These are phyloP conservation scores for Vitis hybrid DNA, from an alignment of 177 flowering plant species.

Conservation along the genomic window DNA sequence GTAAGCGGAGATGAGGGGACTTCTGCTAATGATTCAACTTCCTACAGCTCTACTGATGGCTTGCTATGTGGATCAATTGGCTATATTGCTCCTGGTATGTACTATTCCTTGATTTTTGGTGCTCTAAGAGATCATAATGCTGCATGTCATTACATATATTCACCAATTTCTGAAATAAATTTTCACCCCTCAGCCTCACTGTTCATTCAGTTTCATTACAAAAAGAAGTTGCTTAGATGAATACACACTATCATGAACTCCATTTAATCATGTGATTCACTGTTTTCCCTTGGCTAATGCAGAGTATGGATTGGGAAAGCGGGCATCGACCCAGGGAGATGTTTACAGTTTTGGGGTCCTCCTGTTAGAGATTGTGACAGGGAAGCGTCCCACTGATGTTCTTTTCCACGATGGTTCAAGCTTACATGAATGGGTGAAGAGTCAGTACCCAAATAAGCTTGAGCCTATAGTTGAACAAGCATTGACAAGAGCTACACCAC, in stretches of 20 bases:
- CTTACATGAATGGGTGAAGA: conserved; percentile 74
- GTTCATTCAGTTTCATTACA: neutral
- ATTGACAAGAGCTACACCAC: conserved; percentile 19
- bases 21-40: conserved; percentile 30
- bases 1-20: conserved; percentile 33
- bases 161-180: too few species aligned
- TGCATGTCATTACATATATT: too few species aligned
- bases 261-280: neutral
- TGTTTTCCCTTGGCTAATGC: conserved; percentile 17
- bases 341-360: conserved; percentile 88
- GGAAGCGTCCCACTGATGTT: conserved; percentile 72
- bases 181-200: too few species aligned
- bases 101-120: neutral
- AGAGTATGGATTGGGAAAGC: conserved; percentile 84
- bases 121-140: too few species aligned
- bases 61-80: conserved; percentile 84
- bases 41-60: conserved; percentile 60
- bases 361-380: conserved; percentile 62
- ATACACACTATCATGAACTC: neutral
- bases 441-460: conserved; percentile 50
- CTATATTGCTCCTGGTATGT: conserved; percentile 87
- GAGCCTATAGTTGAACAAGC: conserved; percentile 49
- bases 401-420: conserved; percentile 59
- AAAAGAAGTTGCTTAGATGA: neutral
- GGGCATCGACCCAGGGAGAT: conserved; percentile 77